These are phyloP conservation scores for Larix kaempferi DNA, from an alignment of 75 land plant species.

Conservation along the genomic window DNA sequence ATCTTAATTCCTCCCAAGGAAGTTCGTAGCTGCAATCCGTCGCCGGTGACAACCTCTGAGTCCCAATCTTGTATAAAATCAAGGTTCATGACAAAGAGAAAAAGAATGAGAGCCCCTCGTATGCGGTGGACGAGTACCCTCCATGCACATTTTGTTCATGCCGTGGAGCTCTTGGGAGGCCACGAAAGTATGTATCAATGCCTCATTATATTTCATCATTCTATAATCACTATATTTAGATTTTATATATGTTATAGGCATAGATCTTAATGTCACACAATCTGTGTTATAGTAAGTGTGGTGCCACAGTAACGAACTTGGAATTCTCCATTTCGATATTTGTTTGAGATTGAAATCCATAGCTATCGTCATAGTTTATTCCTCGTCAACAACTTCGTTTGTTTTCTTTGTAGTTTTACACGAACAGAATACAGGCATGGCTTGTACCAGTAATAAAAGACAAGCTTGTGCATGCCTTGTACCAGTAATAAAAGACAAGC, in stretches of 20 bases:
- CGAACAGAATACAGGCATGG: too few species aligned
- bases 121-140: constrained; percentile 59
- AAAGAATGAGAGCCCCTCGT: constrained; percentile 45
- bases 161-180: constrained; percentile 61
- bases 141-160: constrained; percentile 55
- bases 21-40: not conserved
- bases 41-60: not conserved
- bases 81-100: constrained; percentile 21
- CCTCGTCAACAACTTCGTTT: not conserved
- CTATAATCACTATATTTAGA: not conserved
- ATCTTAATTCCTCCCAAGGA: too few species aligned
- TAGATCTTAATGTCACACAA: not conserved
- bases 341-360: too few species aligned
- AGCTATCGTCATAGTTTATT: too few species aligned
- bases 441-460: too few species aligned
- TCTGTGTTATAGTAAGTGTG: not conserved
- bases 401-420: too few species aligned
- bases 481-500: too few species aligned
- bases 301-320: not conserved
- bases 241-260: not conserved
- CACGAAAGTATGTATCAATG: constrained; percentile 42
- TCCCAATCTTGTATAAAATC: constrained; percentile 1
- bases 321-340: too few species aligned
- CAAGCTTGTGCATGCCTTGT: too few species aligned
- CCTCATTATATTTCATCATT: not conserved